Evolutionary conservation across 2,329 filamentous ascomycete genomes (phyloP).

Genomic region (Curvularia sp.): DNA sequence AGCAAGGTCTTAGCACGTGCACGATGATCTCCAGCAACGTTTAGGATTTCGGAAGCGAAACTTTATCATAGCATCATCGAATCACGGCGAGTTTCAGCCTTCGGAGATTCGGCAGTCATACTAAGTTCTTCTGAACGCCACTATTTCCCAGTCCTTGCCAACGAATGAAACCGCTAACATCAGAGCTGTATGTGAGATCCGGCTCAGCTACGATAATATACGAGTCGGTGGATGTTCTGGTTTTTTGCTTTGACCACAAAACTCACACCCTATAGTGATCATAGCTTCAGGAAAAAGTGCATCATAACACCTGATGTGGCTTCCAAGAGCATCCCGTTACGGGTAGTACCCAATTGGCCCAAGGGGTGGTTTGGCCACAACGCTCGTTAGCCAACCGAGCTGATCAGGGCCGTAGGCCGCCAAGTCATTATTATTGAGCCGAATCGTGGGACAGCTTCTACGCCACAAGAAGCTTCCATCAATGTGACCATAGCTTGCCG

Average conservation of each 20-base stretch:
- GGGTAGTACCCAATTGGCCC: constrained; percentile 22
- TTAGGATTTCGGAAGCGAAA: constrained; percentile 19
- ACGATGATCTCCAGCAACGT: constrained; percentile 21
- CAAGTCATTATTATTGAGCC: constrained; percentile 22
- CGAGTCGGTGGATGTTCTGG: constrained; percentile 22
- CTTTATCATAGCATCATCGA: constrained; percentile 14
- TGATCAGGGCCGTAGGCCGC: constrained; percentile 23
- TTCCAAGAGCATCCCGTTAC: constrained; percentile 8
- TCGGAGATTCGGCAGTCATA: constrained; percentile 9
- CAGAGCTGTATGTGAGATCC: constrained; percentile 20
- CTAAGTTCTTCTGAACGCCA: constrained; percentile 10
- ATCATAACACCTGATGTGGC: constrained; percentile 20
- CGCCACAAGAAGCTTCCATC: constrained; percentile 33
- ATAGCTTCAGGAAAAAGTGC: constrained; percentile 25
- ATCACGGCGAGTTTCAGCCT: constrained; percentile 14
- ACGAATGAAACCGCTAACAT: constrained; percentile 27
- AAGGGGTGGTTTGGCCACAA: constrained; percentile 17
- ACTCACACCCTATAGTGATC: constrained; percentile 27
- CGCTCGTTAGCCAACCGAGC: constrained; percentile 21
- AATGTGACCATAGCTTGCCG: constrained; percentile 21
- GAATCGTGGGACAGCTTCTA: constrained; percentile 26
- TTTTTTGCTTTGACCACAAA: constrained; percentile 26
- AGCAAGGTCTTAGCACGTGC: constrained; percentile 13
- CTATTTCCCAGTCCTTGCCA: constrained; percentile 9
- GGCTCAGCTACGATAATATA: constrained; percentile 20